A percentile compares a stretch with the other conserved stretches of the same genome.
These are phyloP conservation scores for Aspergillus fructus DNA, from an alignment of 2,329 filamentous ascomycete genomes.

Conservation along the genomic window DNA sequence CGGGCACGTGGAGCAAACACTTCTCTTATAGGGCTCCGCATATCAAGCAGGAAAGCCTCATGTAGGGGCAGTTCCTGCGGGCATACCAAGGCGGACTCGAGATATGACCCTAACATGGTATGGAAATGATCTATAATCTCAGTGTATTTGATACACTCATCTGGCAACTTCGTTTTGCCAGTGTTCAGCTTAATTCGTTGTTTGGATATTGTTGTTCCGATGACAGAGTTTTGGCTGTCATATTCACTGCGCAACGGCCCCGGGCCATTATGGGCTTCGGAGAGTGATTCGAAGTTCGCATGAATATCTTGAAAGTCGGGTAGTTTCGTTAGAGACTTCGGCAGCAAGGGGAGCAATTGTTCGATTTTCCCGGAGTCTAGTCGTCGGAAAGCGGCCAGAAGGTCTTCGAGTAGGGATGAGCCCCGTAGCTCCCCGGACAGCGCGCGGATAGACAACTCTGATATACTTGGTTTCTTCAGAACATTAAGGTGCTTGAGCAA, in stretches of 20 bases:
- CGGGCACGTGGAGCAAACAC: slow-evolving; percentile 59
- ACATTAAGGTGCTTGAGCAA: slow-evolving; percentile 30
- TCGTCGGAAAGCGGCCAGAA: slow-evolving; percentile 53
- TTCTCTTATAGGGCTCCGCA: slow-evolving; percentile 57
- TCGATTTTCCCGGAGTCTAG: slow-evolving; percentile 51
- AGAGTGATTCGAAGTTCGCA: slow-evolving; percentile 50
- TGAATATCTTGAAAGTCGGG: slow-evolving; percentile 43
- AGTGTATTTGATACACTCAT: slow-evolving; percentile 57
- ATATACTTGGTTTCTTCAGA: slow-evolving; percentile 30
- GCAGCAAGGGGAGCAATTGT: slow-evolving; percentile 41
- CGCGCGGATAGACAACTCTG: slow-evolving; percentile 41
- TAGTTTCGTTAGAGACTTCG: slow-evolving; percentile 33
- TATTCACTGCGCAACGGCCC: slow-evolving; percentile 70
- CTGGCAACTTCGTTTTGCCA: slow-evolving; percentile 54
- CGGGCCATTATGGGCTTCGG: slow-evolving; percentile 47
- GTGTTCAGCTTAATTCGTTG: slow-evolving; percentile 61
- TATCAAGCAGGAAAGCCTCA: slow-evolving; percentile 60
- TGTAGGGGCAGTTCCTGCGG: slow-evolving; percentile 54
- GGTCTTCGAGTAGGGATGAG: slow-evolving; percentile 52
- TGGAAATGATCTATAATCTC: slow-evolving; percentile 51
- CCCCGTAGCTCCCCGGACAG: slow-evolving; percentile 54
- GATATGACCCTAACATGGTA: slow-evolving; percentile 45
- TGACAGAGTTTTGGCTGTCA: slow-evolving; percentile 60
- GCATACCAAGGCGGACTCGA: slow-evolving; percentile 47
- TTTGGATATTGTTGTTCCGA: slow-evolving; percentile 59